Percentiles rank a stretch among this genome's conserved stretches.
Conservation (phyloP, 805 yeast species). For the Saitoella complicata region DNA sequence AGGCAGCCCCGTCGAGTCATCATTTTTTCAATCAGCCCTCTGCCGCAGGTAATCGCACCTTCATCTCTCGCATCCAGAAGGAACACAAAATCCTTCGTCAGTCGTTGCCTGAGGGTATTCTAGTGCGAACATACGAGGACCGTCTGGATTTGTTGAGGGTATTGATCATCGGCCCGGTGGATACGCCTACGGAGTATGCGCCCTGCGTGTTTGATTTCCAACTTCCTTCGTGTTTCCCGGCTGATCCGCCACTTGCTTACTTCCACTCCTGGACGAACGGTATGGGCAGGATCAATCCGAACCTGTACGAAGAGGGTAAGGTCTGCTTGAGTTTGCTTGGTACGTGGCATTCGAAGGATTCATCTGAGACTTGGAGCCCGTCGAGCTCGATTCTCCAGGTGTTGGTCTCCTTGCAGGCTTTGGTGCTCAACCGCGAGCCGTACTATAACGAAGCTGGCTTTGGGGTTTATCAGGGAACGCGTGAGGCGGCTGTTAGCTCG, state of each 20-base stretch:
- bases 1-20: conserved; percentile 1
- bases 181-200: conserved; percentile 12
- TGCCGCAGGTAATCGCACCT: not conserved
- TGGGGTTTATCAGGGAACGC: conserved; percentile 9
- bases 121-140: conserved; percentile 9
- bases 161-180: conserved; percentile 9
- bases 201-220: conserved; percentile 11
- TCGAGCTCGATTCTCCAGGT: conserved; percentile 11
- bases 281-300: conserved; percentile 12
- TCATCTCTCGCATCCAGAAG: not conserved
- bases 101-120: conserved; percentile 12
- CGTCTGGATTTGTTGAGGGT: conserved; percentile 11
- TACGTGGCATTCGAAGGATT: conserved; percentile 12
- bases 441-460: conserved; percentile 13
- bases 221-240: conserved; percentile 6
- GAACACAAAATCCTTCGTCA: conserved; percentile 9
- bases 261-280: conserved; percentile 14
- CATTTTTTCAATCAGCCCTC: conserved; percentile 2
- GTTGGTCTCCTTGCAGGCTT: conserved; percentile 9
- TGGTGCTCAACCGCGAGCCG: conserved; percentile 11
- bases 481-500: conserved; percentile 8
- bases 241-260: conserved; percentile 9
- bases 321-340: conserved; percentile 12
- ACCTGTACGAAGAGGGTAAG: conserved; percentile 12
- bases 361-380: conserved; percentile 10